Evolutionary conservation across 192 early-diverging fungal genomes (phyloP).

Genomic region (Geosiphon pyriformis): DNA sequence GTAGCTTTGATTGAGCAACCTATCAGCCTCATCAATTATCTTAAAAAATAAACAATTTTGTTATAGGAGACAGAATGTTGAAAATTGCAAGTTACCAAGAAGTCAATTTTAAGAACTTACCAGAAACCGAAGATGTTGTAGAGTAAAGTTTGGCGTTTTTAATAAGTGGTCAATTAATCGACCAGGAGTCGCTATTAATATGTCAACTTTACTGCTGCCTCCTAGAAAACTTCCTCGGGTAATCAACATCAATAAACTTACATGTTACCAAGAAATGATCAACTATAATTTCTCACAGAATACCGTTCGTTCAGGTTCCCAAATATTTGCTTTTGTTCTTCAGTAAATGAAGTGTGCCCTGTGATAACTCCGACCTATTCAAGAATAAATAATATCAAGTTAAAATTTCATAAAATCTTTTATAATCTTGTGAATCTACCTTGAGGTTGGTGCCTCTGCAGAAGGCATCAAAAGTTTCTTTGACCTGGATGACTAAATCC

Average conservation of each 20-base stretch:
- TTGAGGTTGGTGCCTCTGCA: conserved; percentile 70
- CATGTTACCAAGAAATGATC: not conserved
- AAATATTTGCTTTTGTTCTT: conserved; percentile 58
- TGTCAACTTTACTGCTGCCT: conserved; percentile 73
- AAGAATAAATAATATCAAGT: not conserved
- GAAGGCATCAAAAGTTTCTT: conserved; percentile 75
- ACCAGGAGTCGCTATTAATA: conserved; percentile 94
- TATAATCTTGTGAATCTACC: not conserved
- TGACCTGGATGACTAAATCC: conserved; percentile 87
- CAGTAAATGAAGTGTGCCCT: conserved; percentile 70
- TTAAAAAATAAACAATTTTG: not conserved
- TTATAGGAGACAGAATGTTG: not conserved
- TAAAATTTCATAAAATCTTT: too few species aligned
- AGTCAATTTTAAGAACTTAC: too few species aligned
- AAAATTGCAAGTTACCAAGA: not conserved
- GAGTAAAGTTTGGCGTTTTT: conserved; percentile 78
- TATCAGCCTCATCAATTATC: conserved; percentile 94
- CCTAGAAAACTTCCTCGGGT: conserved; percentile 35
- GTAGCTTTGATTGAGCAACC: conserved; percentile 85
- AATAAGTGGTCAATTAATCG: conserved; percentile 86
- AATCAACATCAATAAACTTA: not conserved
- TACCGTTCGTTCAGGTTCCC: conserved; percentile 14
- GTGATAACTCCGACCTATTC: conserved; percentile 62
- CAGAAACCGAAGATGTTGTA: conserved; percentile 88
- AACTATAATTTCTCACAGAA: too few species aligned